Percentiles rank a stretch among this genome's conserved stretches.
phyloP scores from a whole-genome alignment of 306 rosid species.

The Argentina anserina region DNA sequence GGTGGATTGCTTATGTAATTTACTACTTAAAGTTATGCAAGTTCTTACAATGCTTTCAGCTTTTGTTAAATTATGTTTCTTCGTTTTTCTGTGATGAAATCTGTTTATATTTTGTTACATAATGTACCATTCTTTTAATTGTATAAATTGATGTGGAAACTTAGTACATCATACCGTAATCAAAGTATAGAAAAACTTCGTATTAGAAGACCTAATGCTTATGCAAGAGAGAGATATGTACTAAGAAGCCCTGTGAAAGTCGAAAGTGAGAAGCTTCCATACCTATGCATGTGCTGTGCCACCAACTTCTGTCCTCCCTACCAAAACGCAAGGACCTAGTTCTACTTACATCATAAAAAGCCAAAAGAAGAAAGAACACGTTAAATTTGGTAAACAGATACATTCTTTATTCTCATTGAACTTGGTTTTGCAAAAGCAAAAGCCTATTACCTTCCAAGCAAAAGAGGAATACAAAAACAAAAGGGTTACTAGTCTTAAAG shows the following conservation, averaged over 20 bases:
- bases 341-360: background rate
- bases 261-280: conserved; percentile 11
- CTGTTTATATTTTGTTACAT: no score
- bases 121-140: no score
- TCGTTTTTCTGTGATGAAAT: no score
- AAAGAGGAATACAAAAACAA: conserved; percentile 5
- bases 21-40: no score
- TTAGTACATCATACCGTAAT: no score
- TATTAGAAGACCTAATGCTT: background rate
- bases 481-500: conserved; percentile 8
- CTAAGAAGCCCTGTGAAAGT: background rate
- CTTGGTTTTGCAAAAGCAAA: conserved; percentile 44
- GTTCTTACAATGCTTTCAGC: no score
- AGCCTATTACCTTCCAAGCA: conserved; percentile 24
- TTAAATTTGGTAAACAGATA: background rate
- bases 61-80: no score
- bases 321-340: background rate
- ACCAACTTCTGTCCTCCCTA: background rate
- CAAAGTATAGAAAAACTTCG: no score
- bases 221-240: background rate
- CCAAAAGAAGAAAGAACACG: background rate
- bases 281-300: background rate
- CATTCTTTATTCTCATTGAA: background rate
- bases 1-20: no score
- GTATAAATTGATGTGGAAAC: background rate